A percentile compares a stretch with the other conserved stretches of the same genome.
phyloP scores from a whole-genome alignment of 352 stramenopile species.

The Phytophthora chlamydospora region DNA sequence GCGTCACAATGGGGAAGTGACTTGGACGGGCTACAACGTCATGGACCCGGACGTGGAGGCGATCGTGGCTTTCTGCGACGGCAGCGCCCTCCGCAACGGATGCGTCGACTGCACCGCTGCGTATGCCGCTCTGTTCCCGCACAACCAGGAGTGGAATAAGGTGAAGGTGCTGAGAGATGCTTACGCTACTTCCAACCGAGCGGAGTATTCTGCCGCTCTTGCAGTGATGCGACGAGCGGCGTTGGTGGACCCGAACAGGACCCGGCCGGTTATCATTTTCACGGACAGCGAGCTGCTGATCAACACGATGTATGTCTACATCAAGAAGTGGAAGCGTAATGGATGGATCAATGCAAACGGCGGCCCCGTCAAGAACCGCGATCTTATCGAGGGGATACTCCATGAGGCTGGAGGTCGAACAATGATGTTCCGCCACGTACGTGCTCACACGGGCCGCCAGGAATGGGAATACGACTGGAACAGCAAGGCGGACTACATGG shows the following conservation, averaged over 20 bases:
- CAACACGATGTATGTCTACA: constrained; percentile 11
- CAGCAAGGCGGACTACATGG: constrained; percentile 6
- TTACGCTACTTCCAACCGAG: constrained; percentile 18
- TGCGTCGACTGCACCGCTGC: constrained; percentile 43
- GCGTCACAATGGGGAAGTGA: neutral
- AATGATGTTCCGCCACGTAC: constrained; percentile 18
- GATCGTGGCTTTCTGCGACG: constrained; percentile 74
- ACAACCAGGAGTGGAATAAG: constrained; percentile 54
- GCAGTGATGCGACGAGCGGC: constrained; percentile 10
- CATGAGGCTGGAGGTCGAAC: neutral
- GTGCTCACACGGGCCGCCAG: constrained; percentile 7
- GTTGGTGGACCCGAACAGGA: constrained; percentile 3
- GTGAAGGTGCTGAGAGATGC: constrained; percentile 39
- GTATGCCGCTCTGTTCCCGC: constrained; percentile 68
- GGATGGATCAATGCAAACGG: constrained; percentile 10
- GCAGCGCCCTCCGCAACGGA: constrained; percentile 62
- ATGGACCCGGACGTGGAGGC: constrained; percentile 35
- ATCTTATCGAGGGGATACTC: constrained; percentile 12
- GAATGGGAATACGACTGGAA: constrained; percentile 26
- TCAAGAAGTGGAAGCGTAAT: constrained; percentile 13
- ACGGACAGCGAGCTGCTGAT: constrained; percentile 20
- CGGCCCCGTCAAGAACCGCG: constrained; percentile 19
- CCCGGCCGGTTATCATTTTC: constrained; percentile 15
- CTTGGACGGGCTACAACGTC: constrained; percentile 38
- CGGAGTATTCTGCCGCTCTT: constrained; percentile 12